Percentiles rank a stretch among this genome's conserved stretches.
phyloP scores from a whole-genome alignment of 2,329 filamentous ascomycete species.

The Calonectria pseudoreteaudii region DNA sequence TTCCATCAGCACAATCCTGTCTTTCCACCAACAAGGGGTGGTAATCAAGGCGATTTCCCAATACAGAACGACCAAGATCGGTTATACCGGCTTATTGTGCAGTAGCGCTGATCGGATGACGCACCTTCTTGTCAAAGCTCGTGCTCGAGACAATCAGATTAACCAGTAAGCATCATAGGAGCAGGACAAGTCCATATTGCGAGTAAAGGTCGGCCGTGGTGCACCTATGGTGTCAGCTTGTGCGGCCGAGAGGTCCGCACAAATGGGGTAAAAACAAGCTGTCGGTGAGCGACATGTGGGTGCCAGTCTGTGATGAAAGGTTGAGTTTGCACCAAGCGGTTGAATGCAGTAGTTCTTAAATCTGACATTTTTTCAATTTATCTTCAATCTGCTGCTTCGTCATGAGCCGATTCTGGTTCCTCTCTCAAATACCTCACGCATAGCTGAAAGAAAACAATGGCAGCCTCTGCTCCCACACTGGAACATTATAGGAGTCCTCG shows the following conservation, averaged over 20 bases:
- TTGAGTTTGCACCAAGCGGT: background rate
- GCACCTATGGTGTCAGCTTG: background rate
- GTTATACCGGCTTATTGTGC: background rate
- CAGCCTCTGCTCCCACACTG: background rate
- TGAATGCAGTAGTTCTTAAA: no score
- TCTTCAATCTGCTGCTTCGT: no score
- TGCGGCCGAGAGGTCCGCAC: background rate
- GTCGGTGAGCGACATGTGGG: background rate
- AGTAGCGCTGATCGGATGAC: background rate
- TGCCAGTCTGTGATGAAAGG: background rate
- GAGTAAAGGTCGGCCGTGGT: background rate
- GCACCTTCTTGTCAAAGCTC: background rate
- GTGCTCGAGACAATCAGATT: no score
- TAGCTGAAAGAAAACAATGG: background rate
- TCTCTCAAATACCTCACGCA: background rate
- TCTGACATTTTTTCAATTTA: no score
- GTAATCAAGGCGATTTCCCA: background rate
- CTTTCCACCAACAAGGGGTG: rapidly evolving
- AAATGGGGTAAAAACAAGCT: background rate
- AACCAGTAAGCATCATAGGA: background rate
- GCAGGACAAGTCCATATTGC: background rate
- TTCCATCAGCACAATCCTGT: no score
- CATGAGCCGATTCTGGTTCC: background rate
- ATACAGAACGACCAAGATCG: background rate
- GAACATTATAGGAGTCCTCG: background rate